Evolutionary conservation across 495 filamentous ascomycete genomes (phyloP).

Genomic region (Daldinia bambusicola): DNA sequence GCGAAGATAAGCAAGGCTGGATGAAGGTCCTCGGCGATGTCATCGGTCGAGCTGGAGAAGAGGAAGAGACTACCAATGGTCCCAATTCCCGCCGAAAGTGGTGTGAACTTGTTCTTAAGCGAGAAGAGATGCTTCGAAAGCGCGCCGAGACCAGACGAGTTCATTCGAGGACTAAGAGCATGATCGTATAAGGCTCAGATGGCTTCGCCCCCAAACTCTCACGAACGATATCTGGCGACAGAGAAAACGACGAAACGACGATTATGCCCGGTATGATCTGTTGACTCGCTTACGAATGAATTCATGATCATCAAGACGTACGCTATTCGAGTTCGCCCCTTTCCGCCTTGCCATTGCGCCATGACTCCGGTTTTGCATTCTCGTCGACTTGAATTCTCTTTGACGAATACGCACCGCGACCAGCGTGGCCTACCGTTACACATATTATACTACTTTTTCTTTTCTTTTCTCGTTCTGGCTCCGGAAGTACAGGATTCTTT

Average conservation of each 20-base stretch:
- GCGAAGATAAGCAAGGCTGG: conserved; percentile 89
- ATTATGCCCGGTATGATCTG: conserved; percentile 34
- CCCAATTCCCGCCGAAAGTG: conserved; percentile 67
- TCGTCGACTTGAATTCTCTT: conserved; percentile 4
- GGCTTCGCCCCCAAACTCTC: conserved; percentile 12
- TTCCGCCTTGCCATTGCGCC: not conserved
- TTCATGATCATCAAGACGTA: conserved; percentile 22
- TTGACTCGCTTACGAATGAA: conserved; percentile 30
- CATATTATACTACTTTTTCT: not conserved
- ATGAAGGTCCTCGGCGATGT: conserved; percentile 89
- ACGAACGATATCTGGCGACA: conserved; percentile 20
- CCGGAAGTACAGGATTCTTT: conserved; percentile 9
- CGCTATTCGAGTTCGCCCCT: conserved; percentile 3
- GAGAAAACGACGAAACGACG: conserved; percentile 39
- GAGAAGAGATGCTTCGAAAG: conserved; percentile 59
- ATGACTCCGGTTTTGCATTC: not conserved
- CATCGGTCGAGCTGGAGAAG: conserved; percentile 69
- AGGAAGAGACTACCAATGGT: conserved; percentile 47
- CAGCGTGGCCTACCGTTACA: not conserved
- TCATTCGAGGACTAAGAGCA: conserved; percentile 66
- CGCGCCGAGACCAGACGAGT: conserved; percentile 54
- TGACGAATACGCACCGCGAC: not conserved
- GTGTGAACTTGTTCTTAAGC: conserved; percentile 85
- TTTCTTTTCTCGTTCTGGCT: not conserved
- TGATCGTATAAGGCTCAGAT: conserved; percentile 53